phyloP scores from a whole-genome alignment of 2,329 filamentous ascomycete species.

The Davidsoniella eucalypti region DNA sequence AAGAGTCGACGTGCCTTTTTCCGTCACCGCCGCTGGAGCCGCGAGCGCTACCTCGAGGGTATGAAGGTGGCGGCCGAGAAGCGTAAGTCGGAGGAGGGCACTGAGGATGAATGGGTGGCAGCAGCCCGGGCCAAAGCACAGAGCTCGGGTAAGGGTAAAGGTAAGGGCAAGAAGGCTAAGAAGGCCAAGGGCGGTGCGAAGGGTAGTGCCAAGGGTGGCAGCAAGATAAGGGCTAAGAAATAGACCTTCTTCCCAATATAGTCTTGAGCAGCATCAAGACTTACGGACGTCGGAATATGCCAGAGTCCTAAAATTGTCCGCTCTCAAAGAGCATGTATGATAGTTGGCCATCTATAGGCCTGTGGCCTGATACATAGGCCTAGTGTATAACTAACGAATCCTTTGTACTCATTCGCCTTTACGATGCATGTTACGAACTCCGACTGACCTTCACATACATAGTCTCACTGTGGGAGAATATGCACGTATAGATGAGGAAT shows the following conservation, averaged over 20 bases:
- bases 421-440: too few species aligned
- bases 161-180: constrained; percentile 20
- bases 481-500: too few species aligned
- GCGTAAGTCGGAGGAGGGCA: constrained; percentile 17
- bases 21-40: constrained; percentile 26
- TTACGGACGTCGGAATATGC: too few species aligned
- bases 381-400: too few species aligned
- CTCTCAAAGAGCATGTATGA: too few species aligned
- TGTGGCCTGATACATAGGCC: too few species aligned
- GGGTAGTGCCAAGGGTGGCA: constrained; percentile 22
- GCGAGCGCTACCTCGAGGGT: constrained; percentile 26
- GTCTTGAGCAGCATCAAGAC: too few species aligned
- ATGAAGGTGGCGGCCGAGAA: constrained; percentile 24
- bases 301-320: too few species aligned
- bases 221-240: constrained; percentile 18
- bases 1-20: constrained; percentile 34
- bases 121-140: constrained; percentile 16
- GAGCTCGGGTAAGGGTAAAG: constrained; percentile 19
- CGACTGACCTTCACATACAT: too few species aligned
- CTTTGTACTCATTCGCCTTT: too few species aligned
- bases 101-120: constrained; percentile 17
- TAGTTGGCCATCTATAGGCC: too few species aligned
- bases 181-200: constrained; percentile 22
- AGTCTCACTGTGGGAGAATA: too few species aligned
- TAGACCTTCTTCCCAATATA: not conserved